Evolutionary conservation across 768 basidiomycete species (phyloP).

Genomic region (Galerina sulciceps): DNA sequence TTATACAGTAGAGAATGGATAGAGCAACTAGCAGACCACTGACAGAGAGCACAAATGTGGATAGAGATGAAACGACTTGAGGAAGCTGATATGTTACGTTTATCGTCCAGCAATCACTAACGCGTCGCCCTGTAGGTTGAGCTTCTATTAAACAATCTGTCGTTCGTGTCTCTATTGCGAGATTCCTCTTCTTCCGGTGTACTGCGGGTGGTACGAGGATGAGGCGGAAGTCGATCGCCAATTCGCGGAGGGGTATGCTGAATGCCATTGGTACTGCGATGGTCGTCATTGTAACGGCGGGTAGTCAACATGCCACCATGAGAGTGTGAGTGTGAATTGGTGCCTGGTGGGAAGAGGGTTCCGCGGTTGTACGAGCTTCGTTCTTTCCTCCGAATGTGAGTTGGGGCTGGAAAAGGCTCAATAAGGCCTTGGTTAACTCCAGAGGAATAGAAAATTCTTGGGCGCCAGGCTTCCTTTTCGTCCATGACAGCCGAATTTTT

Average conservation of each 20-base stretch:
- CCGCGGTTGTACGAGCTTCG: constrained; percentile 82
- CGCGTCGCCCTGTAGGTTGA: too few relatives aligned
- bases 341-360: constrained; percentile 64
- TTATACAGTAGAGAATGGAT: too few relatives aligned
- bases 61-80: too few relatives aligned
- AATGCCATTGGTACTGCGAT: neutral
- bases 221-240: neutral
- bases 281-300: constrained; percentile 20
- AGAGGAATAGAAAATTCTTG: constrained; percentile 81
- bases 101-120: too few relatives aligned
- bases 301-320: constrained; percentile 14
- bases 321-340: constrained; percentile 15
- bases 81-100: too few relatives aligned
- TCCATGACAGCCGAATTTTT: constrained; percentile 92
- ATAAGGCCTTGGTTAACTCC: constrained; percentile 76
- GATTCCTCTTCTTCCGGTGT: neutral
- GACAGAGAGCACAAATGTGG: too few relatives aligned
- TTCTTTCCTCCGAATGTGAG: constrained; percentile 81
- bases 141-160: too few relatives aligned
- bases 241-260: neutral
- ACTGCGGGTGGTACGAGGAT: neutral
- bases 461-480: constrained; percentile 80
- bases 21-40: too few relatives aligned
- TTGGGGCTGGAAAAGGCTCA: constrained; percentile 83
- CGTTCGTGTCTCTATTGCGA: neutral